These are phyloP conservation scores for Aspergillus aculeatus DNA, from an alignment of 2,329 filamentous ascomycete genomes.

Conservation along the genomic window DNA sequence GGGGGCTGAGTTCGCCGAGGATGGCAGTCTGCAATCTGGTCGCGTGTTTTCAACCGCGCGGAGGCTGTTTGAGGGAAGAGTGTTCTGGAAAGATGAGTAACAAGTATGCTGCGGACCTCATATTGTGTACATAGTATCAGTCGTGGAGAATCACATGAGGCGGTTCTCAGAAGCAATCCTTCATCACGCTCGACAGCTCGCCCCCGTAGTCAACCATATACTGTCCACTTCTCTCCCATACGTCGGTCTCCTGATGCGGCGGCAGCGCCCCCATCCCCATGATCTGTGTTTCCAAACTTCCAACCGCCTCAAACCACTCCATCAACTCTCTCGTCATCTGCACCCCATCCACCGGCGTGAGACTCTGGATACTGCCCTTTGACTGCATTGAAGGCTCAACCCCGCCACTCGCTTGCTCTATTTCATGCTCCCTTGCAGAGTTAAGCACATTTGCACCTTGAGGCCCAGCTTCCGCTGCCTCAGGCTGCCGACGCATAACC, in stretches of 20 bases:
- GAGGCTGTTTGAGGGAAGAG: constrained; percentile 48
- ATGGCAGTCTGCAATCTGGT: constrained; percentile 37
- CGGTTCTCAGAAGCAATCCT: constrained; percentile 40
- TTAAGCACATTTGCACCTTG: no score
- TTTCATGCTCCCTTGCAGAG: background rate
- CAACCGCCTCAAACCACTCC: constrained; percentile 62
- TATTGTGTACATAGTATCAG: background rate
- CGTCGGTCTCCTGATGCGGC: constrained; percentile 23
- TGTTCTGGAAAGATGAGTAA: constrained; percentile 39
- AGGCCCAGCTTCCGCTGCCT: background rate
- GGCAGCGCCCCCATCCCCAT: constrained; percentile 27
- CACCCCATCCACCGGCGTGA: constrained; percentile 49
- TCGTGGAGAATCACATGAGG: background rate
- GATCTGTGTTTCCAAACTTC: constrained; percentile 50
- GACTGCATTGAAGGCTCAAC: background rate
- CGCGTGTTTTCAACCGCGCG: constrained; percentile 51
- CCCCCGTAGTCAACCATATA: constrained; percentile 54
- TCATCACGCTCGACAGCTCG: constrained; percentile 58
- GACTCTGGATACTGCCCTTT: constrained; percentile 49
- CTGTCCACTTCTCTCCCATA: constrained; percentile 21
- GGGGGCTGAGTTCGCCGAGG: constrained; percentile 38
- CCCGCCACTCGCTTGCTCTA: background rate
- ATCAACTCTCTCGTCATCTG: constrained; percentile 60
- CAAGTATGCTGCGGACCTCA: background rate
- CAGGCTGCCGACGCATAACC: constrained; percentile 38